A percentile compares a stretch with the other conserved stretches of the same genome.
phyloP scores from a whole-genome alignment of 441 rosid species.

The Eutrema salsugineum region DNA sequence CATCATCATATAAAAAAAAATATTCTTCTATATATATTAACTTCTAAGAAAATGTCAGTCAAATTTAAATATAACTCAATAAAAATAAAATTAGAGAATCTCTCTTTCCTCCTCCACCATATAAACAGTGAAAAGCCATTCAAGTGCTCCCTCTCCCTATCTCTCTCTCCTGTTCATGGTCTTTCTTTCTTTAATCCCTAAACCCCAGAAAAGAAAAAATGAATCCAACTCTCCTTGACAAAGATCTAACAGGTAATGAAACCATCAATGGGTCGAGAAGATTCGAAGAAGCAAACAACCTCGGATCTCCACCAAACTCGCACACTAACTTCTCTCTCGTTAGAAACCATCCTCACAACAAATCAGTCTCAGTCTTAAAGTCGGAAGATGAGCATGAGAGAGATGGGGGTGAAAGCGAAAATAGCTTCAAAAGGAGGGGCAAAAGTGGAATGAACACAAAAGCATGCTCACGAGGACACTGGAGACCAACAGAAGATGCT shows the following conservation, averaged over 20 bases:
- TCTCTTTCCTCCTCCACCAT: constrained; percentile 28
- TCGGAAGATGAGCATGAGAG: constrained; percentile 11
- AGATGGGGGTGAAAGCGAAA: neutral
- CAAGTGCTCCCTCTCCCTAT: neutral
- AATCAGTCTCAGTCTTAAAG: constrained; percentile 23
- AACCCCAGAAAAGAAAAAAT: constrained; percentile 1
- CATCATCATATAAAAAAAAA: neutral
- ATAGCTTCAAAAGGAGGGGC: neutral
- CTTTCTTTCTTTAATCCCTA: constrained; percentile 8
- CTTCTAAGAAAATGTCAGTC: constrained; percentile 12
- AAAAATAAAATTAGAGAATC: constrained; percentile 13
- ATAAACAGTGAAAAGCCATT: constrained; percentile 35
- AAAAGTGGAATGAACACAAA: constrained; percentile 20
- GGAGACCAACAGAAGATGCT: constrained; percentile 96
- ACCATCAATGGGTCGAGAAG: neutral
- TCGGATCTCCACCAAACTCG: constrained; percentile 22
- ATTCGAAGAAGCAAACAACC: constrained; percentile 14
- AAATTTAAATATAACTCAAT: neutral
- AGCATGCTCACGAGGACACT: constrained; percentile 68
- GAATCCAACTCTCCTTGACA: constrained; percentile 15
- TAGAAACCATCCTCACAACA: constrained; percentile 1
- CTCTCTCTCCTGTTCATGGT: neutral
- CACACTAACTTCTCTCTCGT: constrained; percentile 2
- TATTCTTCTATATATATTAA: neutral
- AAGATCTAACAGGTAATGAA: constrained; percentile 16